Evolutionary conservation across 2,329 filamentous ascomycete species (phyloP).

Genomic region (Blastomyces emzantsi): DNA sequence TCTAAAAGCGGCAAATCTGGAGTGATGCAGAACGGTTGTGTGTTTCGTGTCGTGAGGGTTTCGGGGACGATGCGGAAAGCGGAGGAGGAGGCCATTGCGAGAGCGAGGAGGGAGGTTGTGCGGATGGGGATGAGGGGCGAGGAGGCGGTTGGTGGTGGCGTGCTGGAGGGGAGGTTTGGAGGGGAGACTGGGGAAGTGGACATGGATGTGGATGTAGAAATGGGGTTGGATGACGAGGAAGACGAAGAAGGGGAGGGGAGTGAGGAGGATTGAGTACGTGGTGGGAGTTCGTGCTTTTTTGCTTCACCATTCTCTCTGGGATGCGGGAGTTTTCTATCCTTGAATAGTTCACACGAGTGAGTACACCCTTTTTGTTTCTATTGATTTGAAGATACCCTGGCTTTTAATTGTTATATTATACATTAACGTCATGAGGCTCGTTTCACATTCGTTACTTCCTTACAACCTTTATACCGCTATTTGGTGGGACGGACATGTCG

Average conservation of each 20-base stretch:
- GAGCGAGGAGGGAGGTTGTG: slow-evolving; percentile 63
- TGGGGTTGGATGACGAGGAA: slow-evolving; percentile 40
- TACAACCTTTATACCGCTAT: slow-evolving; percentile 63
- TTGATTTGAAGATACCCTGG: neutral
- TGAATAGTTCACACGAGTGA: neutral
- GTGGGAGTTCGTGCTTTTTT: slow-evolving; percentile 6
- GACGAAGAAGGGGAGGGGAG: slow-evolving; percentile 42
- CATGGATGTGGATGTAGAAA: slow-evolving; percentile 38
- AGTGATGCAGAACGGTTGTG: slow-evolving; percentile 46
- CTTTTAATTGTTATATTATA: slow-evolving; percentile 2
- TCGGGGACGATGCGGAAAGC: slow-evolving; percentile 89
- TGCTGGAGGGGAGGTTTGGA: slow-evolving; percentile 24
- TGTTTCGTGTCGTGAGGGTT: slow-evolving; percentile 75
- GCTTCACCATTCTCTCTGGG: slow-evolving; percentile 9
- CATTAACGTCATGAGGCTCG: slow-evolving; percentile 7
- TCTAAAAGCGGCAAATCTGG: slow-evolving; percentile 7
- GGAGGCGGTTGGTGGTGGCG: slow-evolving; percentile 35
- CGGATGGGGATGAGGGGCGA: slow-evolving; percentile 50
- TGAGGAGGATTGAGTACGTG: slow-evolving; percentile 32
- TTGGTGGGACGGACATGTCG: slow-evolving; percentile 39
- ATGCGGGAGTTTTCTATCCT: neutral
- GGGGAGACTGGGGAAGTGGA: slow-evolving; percentile 16
- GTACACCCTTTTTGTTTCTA: neutral
- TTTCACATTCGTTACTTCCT: slow-evolving; percentile 42
- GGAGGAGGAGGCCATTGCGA: slow-evolving; percentile 77